Percentiles rank a stretch among this genome's conserved stretches.
Conservation (phyloP, 1,139 yeast genomes). For the Hansenula sp. region DNA sequence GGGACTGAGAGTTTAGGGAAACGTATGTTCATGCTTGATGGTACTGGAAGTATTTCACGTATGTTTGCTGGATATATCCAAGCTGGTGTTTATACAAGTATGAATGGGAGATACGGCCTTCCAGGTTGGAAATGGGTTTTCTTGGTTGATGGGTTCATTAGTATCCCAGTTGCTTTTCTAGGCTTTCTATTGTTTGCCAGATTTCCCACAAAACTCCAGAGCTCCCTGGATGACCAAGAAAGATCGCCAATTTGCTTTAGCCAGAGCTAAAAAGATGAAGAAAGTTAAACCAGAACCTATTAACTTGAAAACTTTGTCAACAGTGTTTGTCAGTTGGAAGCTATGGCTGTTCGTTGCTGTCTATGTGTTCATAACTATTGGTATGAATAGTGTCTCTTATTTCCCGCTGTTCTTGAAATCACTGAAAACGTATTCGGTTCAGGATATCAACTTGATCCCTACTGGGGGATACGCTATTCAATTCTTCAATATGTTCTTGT, state of each 20-base stretch:
- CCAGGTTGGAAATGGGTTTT: constrained; percentile 36
- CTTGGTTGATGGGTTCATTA: constrained; percentile 31
- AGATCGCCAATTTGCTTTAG: constrained; percentile 13
- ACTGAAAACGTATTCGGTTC: constrained; percentile 18
- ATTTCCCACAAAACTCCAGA: constrained; percentile 41
- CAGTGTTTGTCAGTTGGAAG: constrained; percentile 9
- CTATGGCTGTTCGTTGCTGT: constrained; percentile 6
- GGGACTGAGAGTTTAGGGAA: constrained; percentile 22
- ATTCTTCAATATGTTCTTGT: constrained; percentile 8
- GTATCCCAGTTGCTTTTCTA: constrained; percentile 29
- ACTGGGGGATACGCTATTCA: constrained; percentile 22
- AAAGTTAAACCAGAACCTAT: constrained; percentile 9
- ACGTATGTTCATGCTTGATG: constrained; percentile 25
- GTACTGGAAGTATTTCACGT: constrained; percentile 28
- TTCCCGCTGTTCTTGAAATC: constrained; percentile 24
- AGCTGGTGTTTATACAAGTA: constrained; percentile 25
- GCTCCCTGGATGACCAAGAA: constrained; percentile 15
- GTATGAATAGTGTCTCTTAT: constrained; percentile 15
- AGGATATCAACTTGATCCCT: constrained; percentile 26
- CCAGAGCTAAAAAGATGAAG: constrained; percentile 13
- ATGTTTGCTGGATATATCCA: constrained; percentile 39
- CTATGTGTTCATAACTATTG: constrained; percentile 4
- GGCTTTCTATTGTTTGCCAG: constrained; percentile 29
- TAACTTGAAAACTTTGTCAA: constrained; percentile 1
- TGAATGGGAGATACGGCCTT: constrained; percentile 29